These are phyloP conservation scores for Talaromyces liani DNA, from an alignment of 495 filamentous ascomycete species.

Conservation along the genomic window DNA sequence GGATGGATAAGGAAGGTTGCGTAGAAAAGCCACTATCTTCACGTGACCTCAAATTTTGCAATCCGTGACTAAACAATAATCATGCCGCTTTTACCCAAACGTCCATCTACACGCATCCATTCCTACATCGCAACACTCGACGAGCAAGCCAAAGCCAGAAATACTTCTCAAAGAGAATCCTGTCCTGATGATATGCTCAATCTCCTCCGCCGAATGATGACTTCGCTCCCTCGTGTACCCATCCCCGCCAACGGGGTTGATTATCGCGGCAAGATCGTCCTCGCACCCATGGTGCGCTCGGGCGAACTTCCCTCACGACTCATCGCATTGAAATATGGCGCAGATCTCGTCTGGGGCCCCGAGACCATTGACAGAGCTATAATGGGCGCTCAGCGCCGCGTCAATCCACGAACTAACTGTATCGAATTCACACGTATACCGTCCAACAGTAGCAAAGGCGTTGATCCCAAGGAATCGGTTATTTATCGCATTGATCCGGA, in stretches of 20 bases:
- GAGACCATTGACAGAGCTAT: conserved; percentile 89
- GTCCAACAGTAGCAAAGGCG: conserved; percentile 49
- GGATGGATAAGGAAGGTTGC: not conserved
- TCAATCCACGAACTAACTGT: conserved; percentile 55
- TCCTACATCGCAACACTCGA: not conserved
- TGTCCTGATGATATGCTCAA: conserved; percentile 44
- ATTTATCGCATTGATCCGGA: conserved; percentile 79
- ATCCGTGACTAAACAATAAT: not conserved
- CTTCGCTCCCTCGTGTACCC: conserved; percentile 53
- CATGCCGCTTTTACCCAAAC: not conserved
- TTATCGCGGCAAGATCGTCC: conserved; percentile 85
- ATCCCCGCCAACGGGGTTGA: conserved; percentile 87
- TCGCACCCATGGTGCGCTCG: conserved; percentile 95
- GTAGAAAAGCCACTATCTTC: not conserved
- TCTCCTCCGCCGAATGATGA: conserved; percentile 45
- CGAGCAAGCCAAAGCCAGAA: not conserved
- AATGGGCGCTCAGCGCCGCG: conserved; percentile 71
- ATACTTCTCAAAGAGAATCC: too few species aligned
- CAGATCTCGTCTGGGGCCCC: conserved; percentile 95
- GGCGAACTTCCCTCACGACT: conserved; percentile 89
- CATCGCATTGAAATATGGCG: conserved; percentile 84
- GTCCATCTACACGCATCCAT: not conserved
- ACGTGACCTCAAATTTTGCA: not conserved
- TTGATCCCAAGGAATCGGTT: conserved; percentile 54
- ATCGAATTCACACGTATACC: conserved; percentile 77